phyloP scores from a whole-genome alignment of 2,329 filamentous ascomycete species.

The Alternaria arbusti region DNA sequence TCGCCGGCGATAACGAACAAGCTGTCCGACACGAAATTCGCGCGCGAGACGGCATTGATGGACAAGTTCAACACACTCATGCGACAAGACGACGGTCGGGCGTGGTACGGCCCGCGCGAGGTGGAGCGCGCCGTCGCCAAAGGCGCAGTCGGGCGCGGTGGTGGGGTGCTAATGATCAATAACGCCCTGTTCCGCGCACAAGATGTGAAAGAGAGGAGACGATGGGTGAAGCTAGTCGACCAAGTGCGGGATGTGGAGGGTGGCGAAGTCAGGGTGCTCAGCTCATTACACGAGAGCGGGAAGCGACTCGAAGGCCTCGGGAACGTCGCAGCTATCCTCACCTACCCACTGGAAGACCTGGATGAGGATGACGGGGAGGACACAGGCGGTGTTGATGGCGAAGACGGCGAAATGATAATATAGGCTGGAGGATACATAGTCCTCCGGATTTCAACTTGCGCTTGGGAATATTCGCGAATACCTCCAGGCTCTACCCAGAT shows the following conservation, averaged over 20 bases:
- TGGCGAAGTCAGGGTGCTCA: conserved; percentile 86
- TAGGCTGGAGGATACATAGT: conserved; percentile 2
- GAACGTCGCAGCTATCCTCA: conserved; percentile 87
- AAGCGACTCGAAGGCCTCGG: conserved; percentile 82
- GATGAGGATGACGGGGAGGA: conserved; percentile 64
- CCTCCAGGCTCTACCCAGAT: not conserved
- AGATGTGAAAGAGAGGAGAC: conserved; percentile 75
- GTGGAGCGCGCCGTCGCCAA: conserved; percentile 83
- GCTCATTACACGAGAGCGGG: conserved; percentile 93
- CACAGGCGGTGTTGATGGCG: conserved; percentile 16
- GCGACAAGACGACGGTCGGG: conserved; percentile 82
- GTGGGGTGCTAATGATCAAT: conserved; percentile 83
- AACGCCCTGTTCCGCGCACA: conserved; percentile 87
- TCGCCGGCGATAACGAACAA: conserved; percentile 77
- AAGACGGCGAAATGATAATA: conserved; percentile 36
- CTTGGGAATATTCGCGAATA: not conserved
- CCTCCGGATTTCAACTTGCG: not conserved
- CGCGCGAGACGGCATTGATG: conserved; percentile 81
- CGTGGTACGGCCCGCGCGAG: conserved; percentile 87
- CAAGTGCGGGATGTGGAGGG: conserved; percentile 80
- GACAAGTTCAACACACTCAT: conserved; percentile 81
- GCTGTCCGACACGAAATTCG: conserved; percentile 86
- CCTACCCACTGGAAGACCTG: conserved; percentile 83
- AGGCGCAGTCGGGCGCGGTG: conserved; percentile 86
- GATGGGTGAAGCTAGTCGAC: conserved; percentile 86